Conservation (phyloP, 192 early-diverging fungal genomes). For the Backusella psychrophila region DNA sequence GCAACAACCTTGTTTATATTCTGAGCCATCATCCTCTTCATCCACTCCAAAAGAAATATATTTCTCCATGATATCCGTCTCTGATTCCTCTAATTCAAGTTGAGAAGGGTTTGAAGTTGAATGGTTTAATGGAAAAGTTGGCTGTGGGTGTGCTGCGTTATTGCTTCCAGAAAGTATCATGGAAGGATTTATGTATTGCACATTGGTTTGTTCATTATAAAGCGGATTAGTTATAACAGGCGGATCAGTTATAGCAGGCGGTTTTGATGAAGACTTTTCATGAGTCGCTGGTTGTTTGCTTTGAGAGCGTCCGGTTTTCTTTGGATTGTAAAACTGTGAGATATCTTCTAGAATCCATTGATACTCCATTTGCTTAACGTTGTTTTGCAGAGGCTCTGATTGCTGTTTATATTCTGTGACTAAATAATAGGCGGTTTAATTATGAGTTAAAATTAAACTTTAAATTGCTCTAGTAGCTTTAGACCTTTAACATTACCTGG, state of each 20-base stretch:
- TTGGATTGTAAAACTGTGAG: background rate
- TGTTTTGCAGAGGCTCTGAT: background rate
- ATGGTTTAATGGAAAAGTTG: no score
- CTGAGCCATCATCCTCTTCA: background rate
- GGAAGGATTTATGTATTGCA: no score
- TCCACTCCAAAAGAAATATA: background rate
- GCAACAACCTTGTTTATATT: background rate
- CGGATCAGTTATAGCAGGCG: no score
- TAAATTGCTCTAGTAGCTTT: background rate
- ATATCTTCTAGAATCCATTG: background rate
- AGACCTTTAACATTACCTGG: background rate
- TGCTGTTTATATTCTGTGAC: background rate
- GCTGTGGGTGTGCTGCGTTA: no score
- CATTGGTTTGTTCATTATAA: no score
- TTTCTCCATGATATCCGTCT: background rate
- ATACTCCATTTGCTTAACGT: background rate
- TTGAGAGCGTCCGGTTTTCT: no score
- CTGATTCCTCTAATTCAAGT: background rate
- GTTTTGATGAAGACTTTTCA: no score
- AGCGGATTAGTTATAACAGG: no score
- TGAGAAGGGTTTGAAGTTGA: no score
- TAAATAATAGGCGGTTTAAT: background rate
- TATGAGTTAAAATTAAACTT: background rate
- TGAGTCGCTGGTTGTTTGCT: no score
- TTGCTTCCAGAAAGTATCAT: no score